phyloP scores from a whole-genome alignment of 257 asterid species.

The Rehmannia glutinosa region DNA sequence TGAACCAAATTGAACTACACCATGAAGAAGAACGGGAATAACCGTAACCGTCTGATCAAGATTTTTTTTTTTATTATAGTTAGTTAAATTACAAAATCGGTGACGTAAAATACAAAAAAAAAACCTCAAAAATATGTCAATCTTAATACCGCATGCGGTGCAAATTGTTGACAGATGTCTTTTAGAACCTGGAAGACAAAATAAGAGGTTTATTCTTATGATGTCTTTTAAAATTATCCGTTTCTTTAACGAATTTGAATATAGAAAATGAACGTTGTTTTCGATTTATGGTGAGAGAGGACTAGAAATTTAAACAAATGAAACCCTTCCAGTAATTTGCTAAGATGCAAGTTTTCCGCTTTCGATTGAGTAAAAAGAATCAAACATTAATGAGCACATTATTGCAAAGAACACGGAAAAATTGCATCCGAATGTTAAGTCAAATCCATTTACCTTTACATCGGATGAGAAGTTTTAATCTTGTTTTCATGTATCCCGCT shows the following conservation, averaged over 20 bases:
- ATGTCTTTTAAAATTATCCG: no score
- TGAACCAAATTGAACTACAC: constrained; percentile 76
- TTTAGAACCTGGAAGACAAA: constrained; percentile 43
- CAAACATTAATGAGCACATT: no score
- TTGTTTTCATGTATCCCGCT: constrained; percentile 50
- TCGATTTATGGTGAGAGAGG: no score
- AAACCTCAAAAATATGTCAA: background rate
- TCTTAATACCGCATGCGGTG: constrained; percentile 61
- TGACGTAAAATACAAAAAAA: background rate
- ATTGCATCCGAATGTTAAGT: background rate
- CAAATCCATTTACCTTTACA: constrained; percentile 61
- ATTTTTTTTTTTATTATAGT: no score
- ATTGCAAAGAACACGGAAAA: background rate
- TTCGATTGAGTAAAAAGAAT: no score
- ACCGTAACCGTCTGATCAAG: constrained; percentile 53
- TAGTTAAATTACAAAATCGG: background rate
- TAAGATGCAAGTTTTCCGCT: no score
- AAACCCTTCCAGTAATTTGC: no score
- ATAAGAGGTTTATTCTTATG: no score
- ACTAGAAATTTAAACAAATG: no score
- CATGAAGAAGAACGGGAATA: constrained; percentile 72
- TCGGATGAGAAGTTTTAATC: constrained; percentile 77
- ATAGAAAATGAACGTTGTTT: no score
- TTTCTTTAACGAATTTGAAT: no score
- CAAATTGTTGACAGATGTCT: constrained; percentile 49